Percentiles rank a stretch among this genome's conserved stretches.
phyloP scores from a whole-genome alignment of 305 asterid genomes.

The Ajuga reptans region DNA sequence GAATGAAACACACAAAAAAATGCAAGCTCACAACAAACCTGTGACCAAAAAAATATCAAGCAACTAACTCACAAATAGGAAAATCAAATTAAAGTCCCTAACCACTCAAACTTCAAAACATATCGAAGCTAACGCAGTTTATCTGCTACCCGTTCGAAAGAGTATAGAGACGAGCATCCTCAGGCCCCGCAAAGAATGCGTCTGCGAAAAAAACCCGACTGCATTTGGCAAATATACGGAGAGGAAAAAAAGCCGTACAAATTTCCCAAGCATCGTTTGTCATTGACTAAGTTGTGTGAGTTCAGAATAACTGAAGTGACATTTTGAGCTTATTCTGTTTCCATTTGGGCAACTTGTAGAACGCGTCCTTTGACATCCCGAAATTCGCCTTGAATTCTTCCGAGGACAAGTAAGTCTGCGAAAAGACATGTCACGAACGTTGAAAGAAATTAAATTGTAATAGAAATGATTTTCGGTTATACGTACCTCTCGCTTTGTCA shows the following conservation, averaged over 20 bases:
- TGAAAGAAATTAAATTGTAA: neutral
- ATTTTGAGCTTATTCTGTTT: slow-evolving; percentile 67
- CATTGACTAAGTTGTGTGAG: slow-evolving; percentile 12
- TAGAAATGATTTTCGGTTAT: neutral
- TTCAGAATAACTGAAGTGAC: slow-evolving; percentile 57
- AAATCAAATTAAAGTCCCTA: slow-evolving; percentile 19
- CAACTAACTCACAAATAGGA: slow-evolving; percentile 25
- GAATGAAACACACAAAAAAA: slow-evolving; percentile 23
- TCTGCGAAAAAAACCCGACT: slow-evolving; percentile 11
- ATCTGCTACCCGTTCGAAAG: neutral
- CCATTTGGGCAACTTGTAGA: slow-evolving; percentile 78
- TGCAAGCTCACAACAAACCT: slow-evolving; percentile 49
- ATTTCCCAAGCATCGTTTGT: slow-evolving; percentile 30
- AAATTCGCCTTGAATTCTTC: slow-evolving; percentile 66
- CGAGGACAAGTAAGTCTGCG: slow-evolving; percentile 55
- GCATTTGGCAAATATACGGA: slow-evolving; percentile 26
- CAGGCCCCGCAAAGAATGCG: slow-evolving; percentile 19
- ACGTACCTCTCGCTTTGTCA: slow-evolving; percentile 72
- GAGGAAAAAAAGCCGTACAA: slow-evolving; percentile 29
- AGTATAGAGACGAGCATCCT: neutral
- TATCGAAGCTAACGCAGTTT: too few relatives aligned
- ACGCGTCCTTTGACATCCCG: slow-evolving; percentile 43
- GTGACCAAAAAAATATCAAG: slow-evolving; percentile 39
- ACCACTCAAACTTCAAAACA: slow-evolving; percentile 31
- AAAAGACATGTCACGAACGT: slow-evolving; percentile 1